Base-by-base conservation (phyloP, 768 basidiomycete genomes). In the Baorangia bicolor region DNA sequence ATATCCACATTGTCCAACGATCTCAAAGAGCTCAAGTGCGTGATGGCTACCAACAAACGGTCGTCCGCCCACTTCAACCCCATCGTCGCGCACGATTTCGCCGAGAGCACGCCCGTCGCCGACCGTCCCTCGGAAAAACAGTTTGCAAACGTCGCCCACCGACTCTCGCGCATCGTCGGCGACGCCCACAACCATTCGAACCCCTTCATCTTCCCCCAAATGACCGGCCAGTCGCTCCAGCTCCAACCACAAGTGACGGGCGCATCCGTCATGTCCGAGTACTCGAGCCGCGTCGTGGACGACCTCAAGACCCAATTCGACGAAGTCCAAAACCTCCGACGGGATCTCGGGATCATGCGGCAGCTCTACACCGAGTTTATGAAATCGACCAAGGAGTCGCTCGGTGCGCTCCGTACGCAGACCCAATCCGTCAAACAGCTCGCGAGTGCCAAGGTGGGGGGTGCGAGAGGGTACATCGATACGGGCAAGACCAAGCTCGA, bases 291-390 rank as follows among this genome's bases (percentile, higher is more conserved):
- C 1, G 83, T 94, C 41, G 87, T 92, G 13, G 75, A 76, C 9
- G 92, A 96, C 66, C 80, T 98, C 56, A 90, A 91, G 71, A 89
- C 87, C 4, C 95, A 98, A 67, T 94, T 94, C 66, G 92, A 96
- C 71, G 94, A 97, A 66, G 88, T 98, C 14, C 94, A 95, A 69
- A 91, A 92, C 65, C 79, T 99, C 20, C 88, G 97, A 13, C 85
- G 95, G 1, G 97, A 98, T 67, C 78, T 99, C 8, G 94, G 91
- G 0, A 82, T 92, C 64, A 92, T 97, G 86, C 85, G 94, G 4
- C 96, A 98, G 74, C 76, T 97, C 27, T 98, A 99, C 72, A 87
- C 87, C 30, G 93, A 96, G 62, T 98, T 98, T 69, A 88, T 94
- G 81, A 86, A 85, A 64, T 83, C 88, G 69, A 97, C 96, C 18